A percentile compares a stretch with the other conserved stretches of the same genome.
These are phyloP conservation scores for Fistulina hepatica DNA, from an alignment of 1,284 basidiomycete species.

Conservation along the genomic window DNA sequence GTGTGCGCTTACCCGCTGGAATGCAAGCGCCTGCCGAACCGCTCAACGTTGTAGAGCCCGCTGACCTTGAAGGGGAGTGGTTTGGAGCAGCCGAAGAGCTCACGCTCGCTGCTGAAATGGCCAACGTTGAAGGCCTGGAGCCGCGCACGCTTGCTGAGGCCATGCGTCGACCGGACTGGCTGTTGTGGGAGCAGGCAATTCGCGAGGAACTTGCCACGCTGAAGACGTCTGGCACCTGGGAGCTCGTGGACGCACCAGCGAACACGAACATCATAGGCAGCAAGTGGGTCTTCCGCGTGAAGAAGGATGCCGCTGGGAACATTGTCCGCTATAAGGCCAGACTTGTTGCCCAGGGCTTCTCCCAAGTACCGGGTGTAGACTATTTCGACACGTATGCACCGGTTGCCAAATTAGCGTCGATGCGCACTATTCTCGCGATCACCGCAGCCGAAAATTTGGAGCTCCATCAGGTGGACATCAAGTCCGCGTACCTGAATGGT, in stretches of 20 bases:
- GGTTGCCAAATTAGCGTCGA: slow-evolving; percentile 18
- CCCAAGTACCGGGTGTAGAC: slow-evolving; percentile 28
- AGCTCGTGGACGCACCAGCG: slow-evolving; percentile 15
- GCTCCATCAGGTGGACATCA: slow-evolving; percentile 21
- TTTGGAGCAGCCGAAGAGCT: no score
- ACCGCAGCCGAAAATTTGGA: slow-evolving; percentile 18
- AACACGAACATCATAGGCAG: slow-evolving; percentile 19
- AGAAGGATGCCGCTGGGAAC: slow-evolving; percentile 23
- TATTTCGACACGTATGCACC: slow-evolving; percentile 25
- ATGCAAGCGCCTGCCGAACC: no score
- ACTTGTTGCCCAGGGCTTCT: slow-evolving; percentile 30
- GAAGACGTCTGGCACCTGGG: slow-evolving; percentile 17
- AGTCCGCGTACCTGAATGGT: slow-evolving; percentile 19
- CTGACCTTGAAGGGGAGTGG: no score
- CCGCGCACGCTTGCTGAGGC: slow-evolving; percentile 2
- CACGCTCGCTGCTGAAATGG: no score
- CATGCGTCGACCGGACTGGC: not conserved
- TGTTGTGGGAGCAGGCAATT: slow-evolving; percentile 23
- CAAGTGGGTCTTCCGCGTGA: slow-evolving; percentile 27
- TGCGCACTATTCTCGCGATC: slow-evolving; percentile 18
- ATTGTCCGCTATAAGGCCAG: slow-evolving; percentile 26
- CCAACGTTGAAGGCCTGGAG: no score
- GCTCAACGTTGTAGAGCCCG: no score
- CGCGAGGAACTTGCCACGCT: slow-evolving; percentile 19
- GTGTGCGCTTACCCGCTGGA: no score